These are phyloP conservation scores for Gastrolobium bilobum DNA, from an alignment of 306 rosid species.

Conservation along the genomic window DNA sequence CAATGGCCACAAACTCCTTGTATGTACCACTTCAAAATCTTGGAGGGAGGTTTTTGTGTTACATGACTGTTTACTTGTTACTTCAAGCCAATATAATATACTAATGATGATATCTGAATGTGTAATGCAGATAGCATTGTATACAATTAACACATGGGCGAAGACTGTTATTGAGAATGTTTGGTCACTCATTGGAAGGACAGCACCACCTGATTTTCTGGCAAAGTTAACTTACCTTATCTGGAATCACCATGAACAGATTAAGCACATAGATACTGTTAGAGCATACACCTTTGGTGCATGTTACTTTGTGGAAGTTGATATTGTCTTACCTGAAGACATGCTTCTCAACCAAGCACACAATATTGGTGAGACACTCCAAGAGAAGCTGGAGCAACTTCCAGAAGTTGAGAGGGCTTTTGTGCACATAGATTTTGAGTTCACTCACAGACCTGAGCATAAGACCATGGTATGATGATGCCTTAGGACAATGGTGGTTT, in stretches of 20 bases:
- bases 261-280: slow-evolving; percentile 84
- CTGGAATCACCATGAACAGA: slow-evolving; percentile 86
- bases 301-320: slow-evolving; percentile 84
- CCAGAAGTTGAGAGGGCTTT: slow-evolving; percentile 90
- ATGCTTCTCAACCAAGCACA: slow-evolving; percentile 76
- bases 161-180: slow-evolving; percentile 85
- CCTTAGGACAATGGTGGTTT: not conserved
- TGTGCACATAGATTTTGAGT: slow-evolving; percentile 86
- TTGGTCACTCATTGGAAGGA: slow-evolving; percentile 71
- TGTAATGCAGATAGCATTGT: slow-evolving; percentile 76
- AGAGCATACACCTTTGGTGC: slow-evolving; percentile 88
- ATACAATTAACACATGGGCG: slow-evolving; percentile 82
- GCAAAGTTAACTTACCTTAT: slow-evolving; percentile 76
- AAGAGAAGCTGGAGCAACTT: slow-evolving; percentile 78
- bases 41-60: not conserved
- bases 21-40: not conserved
- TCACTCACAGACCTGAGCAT: slow-evolving; percentile 83
- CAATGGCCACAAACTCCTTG: not conserved
- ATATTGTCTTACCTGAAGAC: slow-evolving; percentile 77
- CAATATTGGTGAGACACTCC: slow-evolving; percentile 83
- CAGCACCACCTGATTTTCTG: slow-evolving; percentile 83
- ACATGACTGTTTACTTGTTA: slow-evolving; percentile 17
- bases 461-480: slow-evolving; percentile 64
- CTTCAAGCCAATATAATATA: slow-evolving; percentile 1
- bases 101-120: slow-evolving; percentile 23